Evolutionary conservation across 495 filamentous ascomycete genomes (phyloP), one percentile per base, ranked within the genome.

Genomic region (Trichoderma orchidacearum): DNA sequence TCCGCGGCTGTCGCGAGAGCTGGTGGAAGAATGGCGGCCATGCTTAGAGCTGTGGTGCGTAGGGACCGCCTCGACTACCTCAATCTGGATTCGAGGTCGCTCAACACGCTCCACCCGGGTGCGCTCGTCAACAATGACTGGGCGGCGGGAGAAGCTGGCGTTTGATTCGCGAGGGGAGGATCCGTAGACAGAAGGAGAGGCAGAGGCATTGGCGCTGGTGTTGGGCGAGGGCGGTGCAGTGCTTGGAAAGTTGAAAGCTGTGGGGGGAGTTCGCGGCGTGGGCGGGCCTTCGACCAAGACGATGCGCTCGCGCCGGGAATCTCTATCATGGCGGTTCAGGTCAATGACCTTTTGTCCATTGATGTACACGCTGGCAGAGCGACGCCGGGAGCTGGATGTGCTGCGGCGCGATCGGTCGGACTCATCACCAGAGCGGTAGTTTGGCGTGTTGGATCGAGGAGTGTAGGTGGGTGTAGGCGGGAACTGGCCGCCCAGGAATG

Each of bases 381-480:
- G 56, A 2, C 51, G 29, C 17, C 38, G n/a, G 18, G 23, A 38
- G 55, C 36, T 32, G 8, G 36, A 30, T 27, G 2, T 30, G 36
- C 36, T 50, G 27, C 31, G 36, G 55, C 45, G 41, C 13, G 55
- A 56, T 13, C 56, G 56, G 48, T 57, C 56, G 9, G 56, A 52
- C 48, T 57, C 56, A 21, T 57, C 48, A 15, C 56, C 56, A n/a
- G 56, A 57, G 30, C 48, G 56, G 56, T 57, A 57, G 45, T 52
- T 50, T 30, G 56, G 56, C 32, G 56, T 57, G 23, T 18, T 23
- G 28, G 56, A 52, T 30, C 56, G 56, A 29, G 56, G 56, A 6
- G 36, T 57, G 41, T 57, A 51, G 8, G 27, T 50, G 8, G 56
- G 56, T 45, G 56, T 51, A 1, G 56, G 56, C 29, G 56, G 56